These are phyloP conservation scores for Knufia petricola DNA, from an alignment of 2,329 filamentous ascomycete genomes.

Conservation along the genomic window DNA sequence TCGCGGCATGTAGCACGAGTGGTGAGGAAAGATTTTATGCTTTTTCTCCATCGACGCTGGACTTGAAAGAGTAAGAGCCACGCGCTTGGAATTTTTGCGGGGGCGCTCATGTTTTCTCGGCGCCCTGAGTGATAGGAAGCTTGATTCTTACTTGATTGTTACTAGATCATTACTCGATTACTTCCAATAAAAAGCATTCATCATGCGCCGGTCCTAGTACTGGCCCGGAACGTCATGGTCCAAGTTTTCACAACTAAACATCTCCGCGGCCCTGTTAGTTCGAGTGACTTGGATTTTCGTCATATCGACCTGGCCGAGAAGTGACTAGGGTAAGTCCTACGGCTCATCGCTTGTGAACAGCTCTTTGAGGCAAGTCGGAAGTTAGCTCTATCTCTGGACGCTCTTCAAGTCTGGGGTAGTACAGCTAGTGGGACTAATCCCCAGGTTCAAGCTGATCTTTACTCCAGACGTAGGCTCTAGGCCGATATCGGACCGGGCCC, in stretches of 20 bases:
- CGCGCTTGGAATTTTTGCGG: background rate
- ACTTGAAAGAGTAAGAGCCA: too few relatives aligned
- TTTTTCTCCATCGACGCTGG: too few relatives aligned
- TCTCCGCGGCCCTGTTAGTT: conserved; percentile 4
- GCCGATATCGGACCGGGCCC: background rate
- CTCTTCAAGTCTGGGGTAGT: background rate
- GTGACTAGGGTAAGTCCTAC: background rate
- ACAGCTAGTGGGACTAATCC: background rate
- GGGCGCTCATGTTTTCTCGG: background rate
- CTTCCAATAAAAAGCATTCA: conserved; percentile 6
- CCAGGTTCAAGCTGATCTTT: background rate
- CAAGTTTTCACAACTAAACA: background rate
- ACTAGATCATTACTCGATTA: background rate
- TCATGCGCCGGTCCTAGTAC: background rate
- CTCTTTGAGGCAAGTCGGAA: too few relatives aligned
- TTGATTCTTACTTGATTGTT: too few relatives aligned
- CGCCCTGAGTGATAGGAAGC: too few relatives aligned
- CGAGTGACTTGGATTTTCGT: too few relatives aligned
- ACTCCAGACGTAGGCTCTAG: background rate
- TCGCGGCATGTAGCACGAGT: background rate
- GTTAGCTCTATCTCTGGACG: too few relatives aligned
- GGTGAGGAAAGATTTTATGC: background rate
- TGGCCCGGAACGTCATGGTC: background rate
- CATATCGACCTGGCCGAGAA: background rate
- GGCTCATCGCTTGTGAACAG: too few relatives aligned